A percentile compares a stretch with the other conserved stretches of the same genome.
phyloP scores from a whole-genome alignment of 192 early-diverging fungal genomes.

The Coemansia brasiliensis region DNA sequence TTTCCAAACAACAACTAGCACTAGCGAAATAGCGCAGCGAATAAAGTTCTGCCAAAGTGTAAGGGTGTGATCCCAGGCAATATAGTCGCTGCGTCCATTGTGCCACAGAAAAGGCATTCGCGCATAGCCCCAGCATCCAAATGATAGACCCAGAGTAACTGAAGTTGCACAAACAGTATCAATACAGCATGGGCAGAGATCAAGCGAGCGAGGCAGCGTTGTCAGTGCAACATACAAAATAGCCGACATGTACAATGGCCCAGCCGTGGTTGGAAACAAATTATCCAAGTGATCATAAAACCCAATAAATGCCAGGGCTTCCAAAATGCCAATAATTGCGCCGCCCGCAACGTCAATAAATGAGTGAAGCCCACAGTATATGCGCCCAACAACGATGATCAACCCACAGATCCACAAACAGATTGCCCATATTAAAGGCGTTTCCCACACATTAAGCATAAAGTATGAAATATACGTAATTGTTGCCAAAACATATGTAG shows the following conservation, averaged over 20 bases:
- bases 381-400: conserved; percentile 68
- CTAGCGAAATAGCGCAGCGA: conserved; percentile 34
- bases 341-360: conserved; percentile 78
- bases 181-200: conserved; percentile 54
- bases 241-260: conserved; percentile 34
- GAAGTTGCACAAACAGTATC: conserved; percentile 50
- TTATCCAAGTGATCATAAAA: conserved; percentile 31
- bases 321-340: conserved; percentile 58
- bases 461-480: conserved; percentile 54
- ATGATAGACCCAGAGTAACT: conserved; percentile 37
- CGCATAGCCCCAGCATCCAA: conserved; percentile 43
- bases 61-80: conserved; percentile 48
- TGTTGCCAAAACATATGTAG: conserved; percentile 79
- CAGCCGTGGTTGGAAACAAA: conserved; percentile 34
- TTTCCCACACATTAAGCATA: conserved; percentile 34
- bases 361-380: conserved; percentile 90
- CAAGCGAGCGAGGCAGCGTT: conserved; percentile 42
- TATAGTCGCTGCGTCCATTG: conserved; percentile 22
- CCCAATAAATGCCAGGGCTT: conserved; percentile 53
- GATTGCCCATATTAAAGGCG: conserved; percentile 36
- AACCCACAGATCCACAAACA: conserved; percentile 52
- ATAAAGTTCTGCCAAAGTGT: conserved; percentile 28
- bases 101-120: conserved; percentile 42
- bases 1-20: conserved; percentile 48
- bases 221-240: conserved; percentile 26